Percentiles rank a stretch among this genome's conserved stretches.
Conservation (phyloP, 169 alveolate species). For the Eimeria maxima region DNA sequence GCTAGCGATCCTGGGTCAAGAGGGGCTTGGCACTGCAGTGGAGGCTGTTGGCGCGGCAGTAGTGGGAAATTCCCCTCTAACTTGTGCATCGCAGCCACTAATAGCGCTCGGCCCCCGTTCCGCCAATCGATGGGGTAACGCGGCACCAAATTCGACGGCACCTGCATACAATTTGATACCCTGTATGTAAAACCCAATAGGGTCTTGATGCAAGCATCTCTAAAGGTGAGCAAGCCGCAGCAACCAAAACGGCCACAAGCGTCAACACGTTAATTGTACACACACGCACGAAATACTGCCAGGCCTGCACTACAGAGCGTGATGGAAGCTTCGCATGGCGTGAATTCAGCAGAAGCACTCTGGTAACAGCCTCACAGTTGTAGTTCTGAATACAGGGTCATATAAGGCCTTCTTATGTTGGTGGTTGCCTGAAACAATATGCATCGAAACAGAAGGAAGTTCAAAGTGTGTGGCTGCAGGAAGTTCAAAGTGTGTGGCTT, state of each 20-base stretch:
- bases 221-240: not conserved
- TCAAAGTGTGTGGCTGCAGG: not conserved
- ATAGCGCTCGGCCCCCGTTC: conserved; percentile 93
- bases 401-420: conserved; percentile 90
- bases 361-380: conserved; percentile 87
- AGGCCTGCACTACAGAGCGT: not conserved
- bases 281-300: not conserved
- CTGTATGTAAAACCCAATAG: not conserved
- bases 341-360: not conserved
- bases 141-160: conserved; percentile 92
- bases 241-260: not conserved
- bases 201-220: not conserved
- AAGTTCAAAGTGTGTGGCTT: not conserved
- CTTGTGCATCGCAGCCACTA: conserved; percentile 90
- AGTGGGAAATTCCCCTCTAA: conserved; percentile 87
- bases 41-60: conserved; percentile 35
- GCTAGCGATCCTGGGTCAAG: conserved; percentile 60
- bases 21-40: conserved; percentile 58
- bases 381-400: conserved; percentile 93
- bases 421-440: conserved; percentile 89
- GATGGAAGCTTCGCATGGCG: not conserved
- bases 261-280: not conserved
- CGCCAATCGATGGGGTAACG: conserved; percentile 94
- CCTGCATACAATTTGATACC: conserved; percentile 80
- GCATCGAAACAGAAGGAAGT: not conserved